Conservation (phyloP, 2,329 filamentous ascomycete genomes). For the Trichoderma atrobrunneum region DNA sequence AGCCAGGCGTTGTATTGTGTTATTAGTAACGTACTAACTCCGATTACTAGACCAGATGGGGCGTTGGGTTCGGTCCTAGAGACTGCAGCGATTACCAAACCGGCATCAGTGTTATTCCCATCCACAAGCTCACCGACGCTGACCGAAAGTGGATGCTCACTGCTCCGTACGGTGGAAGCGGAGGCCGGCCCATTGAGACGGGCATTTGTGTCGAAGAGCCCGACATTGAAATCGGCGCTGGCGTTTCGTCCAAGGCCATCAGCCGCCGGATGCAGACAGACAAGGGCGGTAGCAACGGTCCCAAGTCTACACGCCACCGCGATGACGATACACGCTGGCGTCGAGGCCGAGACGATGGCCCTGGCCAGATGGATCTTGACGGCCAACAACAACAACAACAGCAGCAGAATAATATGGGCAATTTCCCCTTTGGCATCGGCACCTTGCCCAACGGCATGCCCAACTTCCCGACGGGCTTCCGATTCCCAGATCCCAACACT, state of each 20-base stretch:
- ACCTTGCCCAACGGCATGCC: constrained; percentile 44
- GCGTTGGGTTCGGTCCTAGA: constrained; percentile 92
- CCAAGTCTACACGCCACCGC: constrained; percentile 56
- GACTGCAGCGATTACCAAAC: constrained; percentile 96
- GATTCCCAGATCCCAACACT: constrained; percentile 36
- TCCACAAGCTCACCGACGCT: constrained; percentile 87
- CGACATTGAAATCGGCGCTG: constrained; percentile 96
- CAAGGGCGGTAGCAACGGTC: constrained; percentile 62
- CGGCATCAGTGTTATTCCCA: constrained; percentile 89
- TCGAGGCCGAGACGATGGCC: constrained; percentile 32
- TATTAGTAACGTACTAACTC: constrained; percentile 19
- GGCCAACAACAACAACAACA: constrained; percentile 5
- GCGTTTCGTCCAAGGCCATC: constrained; percentile 90
- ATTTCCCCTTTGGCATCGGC: constrained; percentile 41
- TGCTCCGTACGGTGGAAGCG: constrained; percentile 89
- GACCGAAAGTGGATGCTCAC: constrained; percentile 97
- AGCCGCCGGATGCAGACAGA: constrained; percentile 68
- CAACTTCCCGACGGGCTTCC: constrained; percentile 40
- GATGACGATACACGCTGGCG: constrained; percentile 38
- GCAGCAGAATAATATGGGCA: constrained; percentile 24
- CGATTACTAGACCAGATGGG: constrained; percentile 78
- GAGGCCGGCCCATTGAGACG: constrained; percentile 73
- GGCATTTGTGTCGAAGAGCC: constrained; percentile 94
- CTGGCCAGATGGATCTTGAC: background rate
- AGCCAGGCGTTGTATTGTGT: background rate